phyloP scores from a whole-genome alignment of 2,329 filamentous ascomycete genomes.

The Niveomyces coronatus region DNA sequence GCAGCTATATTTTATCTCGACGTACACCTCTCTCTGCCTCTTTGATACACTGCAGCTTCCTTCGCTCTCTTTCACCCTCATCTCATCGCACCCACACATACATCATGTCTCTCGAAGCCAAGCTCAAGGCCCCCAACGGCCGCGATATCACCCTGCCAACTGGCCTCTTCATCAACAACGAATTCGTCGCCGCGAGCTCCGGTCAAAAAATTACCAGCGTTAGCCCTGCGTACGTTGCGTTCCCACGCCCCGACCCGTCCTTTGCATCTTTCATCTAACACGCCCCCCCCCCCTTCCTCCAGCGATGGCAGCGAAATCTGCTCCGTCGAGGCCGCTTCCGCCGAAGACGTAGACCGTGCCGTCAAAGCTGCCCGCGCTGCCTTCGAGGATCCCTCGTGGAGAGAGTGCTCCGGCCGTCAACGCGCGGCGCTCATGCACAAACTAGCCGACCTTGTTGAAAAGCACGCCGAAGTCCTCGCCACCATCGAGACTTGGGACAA shows the following conservation, averaged over 20 bases:
- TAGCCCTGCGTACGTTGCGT: conserved; percentile 33
- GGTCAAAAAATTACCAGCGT: conserved; percentile 48
- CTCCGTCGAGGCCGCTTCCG: conserved; percentile 21
- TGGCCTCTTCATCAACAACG: conserved; percentile 70
- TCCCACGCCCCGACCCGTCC: background rate
- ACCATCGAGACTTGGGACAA: conserved; percentile 73
- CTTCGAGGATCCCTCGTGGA: conserved; percentile 58
- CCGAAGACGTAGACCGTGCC: conserved; percentile 23
- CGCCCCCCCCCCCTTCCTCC: conserved; percentile 27
- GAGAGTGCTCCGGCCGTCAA: conserved; percentile 53
- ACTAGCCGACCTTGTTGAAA: conserved; percentile 59
- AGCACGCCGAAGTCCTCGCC: conserved; percentile 41
- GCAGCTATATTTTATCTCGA: background rate
- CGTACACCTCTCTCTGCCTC: background rate
- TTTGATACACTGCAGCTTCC: no score
- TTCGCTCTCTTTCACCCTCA: background rate
- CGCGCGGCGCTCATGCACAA: conserved; percentile 61
- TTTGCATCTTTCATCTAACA: background rate
- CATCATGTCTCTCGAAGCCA: conserved; percentile 12
- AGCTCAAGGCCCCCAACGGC: conserved; percentile 44
- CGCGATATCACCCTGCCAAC: conserved; percentile 54
- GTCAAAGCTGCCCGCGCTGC: conserved; percentile 49
- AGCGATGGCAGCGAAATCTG: conserved; percentile 24
- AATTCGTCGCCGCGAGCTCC: conserved; percentile 53
- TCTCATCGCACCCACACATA: background rate